Evolutionary conservation across 202 grass and related monocot genomes (phyloP), one percentile per base, ranked within the genome.

Genomic region (Schoenoplectus triqueter): DNA sequence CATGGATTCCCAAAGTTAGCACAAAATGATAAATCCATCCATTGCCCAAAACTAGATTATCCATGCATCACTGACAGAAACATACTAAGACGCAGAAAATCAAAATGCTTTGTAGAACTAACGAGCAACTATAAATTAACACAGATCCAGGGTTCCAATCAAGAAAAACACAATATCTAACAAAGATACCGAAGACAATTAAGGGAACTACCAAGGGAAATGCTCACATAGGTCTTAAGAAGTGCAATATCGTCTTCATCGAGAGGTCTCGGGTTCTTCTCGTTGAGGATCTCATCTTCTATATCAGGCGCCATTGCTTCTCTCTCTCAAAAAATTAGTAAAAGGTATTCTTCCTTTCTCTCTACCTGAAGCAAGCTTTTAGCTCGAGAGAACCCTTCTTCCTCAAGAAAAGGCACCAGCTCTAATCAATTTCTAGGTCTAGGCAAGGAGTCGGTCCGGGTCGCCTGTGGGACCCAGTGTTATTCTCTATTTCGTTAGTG

Each of bases 181-280:
- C 45, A 87, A 39, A 70, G 21, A 48, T 18, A 20, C 10, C 56
- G 59, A 40, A 66, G 14, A 18, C 2, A 69, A 72, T 18, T 40
- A 82, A 73, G 7, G 5, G 20, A 31, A 31, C 31, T 31, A 73
- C 21, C 31, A 20, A 59, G 40, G 69, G 68, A 19, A 55, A 42
- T 45, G 86, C 88, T 56, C 22, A 97, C 94, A 42, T 94, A 97
- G 79, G 90, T 92, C 81, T 97, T 97, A 64, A 97, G 90, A 48
- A 94, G 89, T 0, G 92, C 93, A 82, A 95, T 95, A 64, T 92
- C 90, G 68, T 88, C 85, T 73, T 91, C 92, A 76, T 95, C 90
- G 19, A 90, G 79, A 18, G 94, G 92, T 7, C 85, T 88, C 6
- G 90, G 92, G 67, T 92, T 95, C 86, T 95, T 95, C 89, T 95